Evolutionary conservation across 257 asterid genomes (phyloP).

Genomic region (Nicotiana sylvestris): DNA sequence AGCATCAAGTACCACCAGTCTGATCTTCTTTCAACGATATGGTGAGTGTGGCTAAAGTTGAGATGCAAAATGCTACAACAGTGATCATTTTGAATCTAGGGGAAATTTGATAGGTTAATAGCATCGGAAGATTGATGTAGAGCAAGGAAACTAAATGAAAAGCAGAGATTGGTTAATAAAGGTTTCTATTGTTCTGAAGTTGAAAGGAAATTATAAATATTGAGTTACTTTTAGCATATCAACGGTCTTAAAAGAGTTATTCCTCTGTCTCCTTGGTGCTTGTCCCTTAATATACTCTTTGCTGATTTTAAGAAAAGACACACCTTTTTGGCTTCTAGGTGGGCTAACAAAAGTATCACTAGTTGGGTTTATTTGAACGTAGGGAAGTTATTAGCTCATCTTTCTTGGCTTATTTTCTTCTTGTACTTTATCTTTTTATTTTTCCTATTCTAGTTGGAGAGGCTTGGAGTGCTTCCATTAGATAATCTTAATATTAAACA

Average conservation of each 20-base stretch:
- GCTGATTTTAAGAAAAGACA: background rate
- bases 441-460: constrained; percentile 6
- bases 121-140: background rate
- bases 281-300: background rate
- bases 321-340: background rate
- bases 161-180: background rate
- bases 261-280: background rate
- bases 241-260: background rate
- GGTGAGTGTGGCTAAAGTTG: constrained; percentile 5
- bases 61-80: background rate
- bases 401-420: background rate
- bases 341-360: background rate
- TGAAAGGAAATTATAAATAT: background rate
- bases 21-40: background rate
- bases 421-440: background rate
- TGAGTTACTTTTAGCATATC: background rate
- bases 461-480: background rate
- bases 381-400: background rate
- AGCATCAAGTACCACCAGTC: background rate
- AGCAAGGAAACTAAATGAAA: background rate
- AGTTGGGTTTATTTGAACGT: background rate
- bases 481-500: constrained; percentile 5
- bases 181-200: background rate
- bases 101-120: background rate
- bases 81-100: background rate